Evolutionary conservation across 441 rosid species (phyloP).

Genomic region (Pelargonium fulgidum): DNA sequence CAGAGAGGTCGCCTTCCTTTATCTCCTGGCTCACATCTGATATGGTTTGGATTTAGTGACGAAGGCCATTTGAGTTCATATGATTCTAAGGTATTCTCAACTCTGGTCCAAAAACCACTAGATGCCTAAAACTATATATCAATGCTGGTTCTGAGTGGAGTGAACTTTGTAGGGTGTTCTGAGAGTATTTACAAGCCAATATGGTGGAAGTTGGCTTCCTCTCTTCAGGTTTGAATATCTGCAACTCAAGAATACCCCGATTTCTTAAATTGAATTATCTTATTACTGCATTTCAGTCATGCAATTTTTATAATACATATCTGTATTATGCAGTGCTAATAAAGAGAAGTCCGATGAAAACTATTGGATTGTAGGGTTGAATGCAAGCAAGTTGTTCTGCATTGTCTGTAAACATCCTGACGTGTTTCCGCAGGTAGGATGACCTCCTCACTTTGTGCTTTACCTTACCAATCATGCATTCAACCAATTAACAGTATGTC

Average conservation of each 20-base stretch:
- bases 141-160: slow-evolving; percentile 19
- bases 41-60: slow-evolving; percentile 87
- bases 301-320: slow-evolving; percentile 12
- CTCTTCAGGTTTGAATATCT: slow-evolving; percentile 63
- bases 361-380: slow-evolving; percentile 85
- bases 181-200: slow-evolving; percentile 60
- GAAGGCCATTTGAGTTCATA: slow-evolving; percentile 75
- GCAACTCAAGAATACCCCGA: slow-evolving; percentile 11
- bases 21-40: slow-evolving; percentile 68
- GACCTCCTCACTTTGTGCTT: slow-evolving; percentile 4
- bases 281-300: not conserved
- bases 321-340: slow-evolving; percentile 40
- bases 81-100: slow-evolving; percentile 65
- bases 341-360: slow-evolving; percentile 62
- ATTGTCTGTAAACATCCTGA: slow-evolving; percentile 64
- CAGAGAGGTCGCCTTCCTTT: slow-evolving; percentile 62
- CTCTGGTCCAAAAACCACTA: slow-evolving; percentile 13
- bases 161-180: slow-evolving; percentile 55
- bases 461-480: not conserved
- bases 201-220: slow-evolving; percentile 92
- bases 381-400: slow-evolving; percentile 58
- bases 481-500: slow-evolving; percentile 15
- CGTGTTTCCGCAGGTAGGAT: slow-evolving; percentile 61
- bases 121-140: slow-evolving; percentile 9
- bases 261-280: slow-evolving; percentile 15